Conservation (phyloP, 108 stramenopile species). For the Nitzschia sp. region DNA sequence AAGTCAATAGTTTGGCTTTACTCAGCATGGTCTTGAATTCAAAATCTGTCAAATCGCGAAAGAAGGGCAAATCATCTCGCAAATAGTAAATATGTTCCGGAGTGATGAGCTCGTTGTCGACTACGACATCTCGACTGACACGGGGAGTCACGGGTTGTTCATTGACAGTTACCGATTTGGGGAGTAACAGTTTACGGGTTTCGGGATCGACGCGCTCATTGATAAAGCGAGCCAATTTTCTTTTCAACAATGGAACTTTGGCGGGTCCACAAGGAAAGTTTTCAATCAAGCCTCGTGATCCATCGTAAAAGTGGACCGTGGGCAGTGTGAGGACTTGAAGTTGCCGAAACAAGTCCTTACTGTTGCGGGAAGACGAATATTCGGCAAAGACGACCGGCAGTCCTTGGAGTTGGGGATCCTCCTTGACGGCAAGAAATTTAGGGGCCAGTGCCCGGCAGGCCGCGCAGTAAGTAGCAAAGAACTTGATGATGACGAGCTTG, state of each 20-base stretch:
- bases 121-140: slow-evolving; percentile 43
- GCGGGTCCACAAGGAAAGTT: slow-evolving; percentile 74
- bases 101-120: slow-evolving; percentile 46
- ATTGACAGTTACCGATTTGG: neutral
- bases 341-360: slow-evolving; percentile 57
- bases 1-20: slow-evolving; percentile 60
- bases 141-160: slow-evolving; percentile 6
- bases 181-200: slow-evolving; percentile 38
- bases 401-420: slow-evolving; percentile 35
- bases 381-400: slow-evolving; percentile 68
- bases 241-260: slow-evolving; percentile 63
- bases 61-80: slow-evolving; percentile 53
- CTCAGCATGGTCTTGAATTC: slow-evolving; percentile 58
- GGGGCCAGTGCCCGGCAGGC: slow-evolving; percentile 74
- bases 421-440: slow-evolving; percentile 56
- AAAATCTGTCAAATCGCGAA: slow-evolving; percentile 61
- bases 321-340: slow-evolving; percentile 64
- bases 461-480: slow-evolving; percentile 68
- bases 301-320: slow-evolving; percentile 68
- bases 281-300: slow-evolving; percentile 54
- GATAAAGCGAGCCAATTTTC: slow-evolving; percentile 60
- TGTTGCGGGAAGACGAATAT: slow-evolving; percentile 37
- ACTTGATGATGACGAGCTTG: slow-evolving; percentile 71
- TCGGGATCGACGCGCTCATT: slow-evolving; percentile 56
- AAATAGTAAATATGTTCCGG: slow-evolving; percentile 55